A percentile compares a stretch with the other conserved stretches of the same genome.
These are phyloP conservation scores for Plantago lanceolata DNA, from an alignment of 305 asterid species.

Conservation along the genomic window DNA sequence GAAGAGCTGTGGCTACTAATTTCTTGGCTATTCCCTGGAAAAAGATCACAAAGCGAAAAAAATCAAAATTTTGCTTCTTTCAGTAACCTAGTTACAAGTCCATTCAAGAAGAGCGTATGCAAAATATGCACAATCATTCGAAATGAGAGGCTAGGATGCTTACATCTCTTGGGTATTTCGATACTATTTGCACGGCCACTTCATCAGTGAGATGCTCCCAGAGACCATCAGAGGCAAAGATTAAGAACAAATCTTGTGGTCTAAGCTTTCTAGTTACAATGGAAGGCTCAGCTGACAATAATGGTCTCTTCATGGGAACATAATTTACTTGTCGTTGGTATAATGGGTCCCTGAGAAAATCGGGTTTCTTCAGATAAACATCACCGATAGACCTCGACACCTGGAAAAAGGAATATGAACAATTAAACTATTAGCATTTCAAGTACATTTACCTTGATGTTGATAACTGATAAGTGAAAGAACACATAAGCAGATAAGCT, in stretches of 20 bases:
- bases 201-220: constrained; percentile 93
- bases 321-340: constrained; percentile 51
- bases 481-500: too few species aligned
- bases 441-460: neutral
- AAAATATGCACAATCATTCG: too few species aligned
- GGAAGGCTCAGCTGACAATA: constrained; percentile 86
- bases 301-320: constrained; percentile 75
- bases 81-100: too few species aligned
- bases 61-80: neutral
- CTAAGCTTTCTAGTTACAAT: constrained; percentile 65
- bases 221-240: constrained; percentile 96
- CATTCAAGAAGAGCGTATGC: too few species aligned
- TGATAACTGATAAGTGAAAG: too few species aligned
- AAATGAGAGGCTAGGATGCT: constrained; percentile 25
- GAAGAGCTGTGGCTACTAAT: constrained; percentile 70
- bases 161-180: constrained; percentile 75
- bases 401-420: constrained; percentile 34
- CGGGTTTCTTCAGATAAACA: constrained; percentile 84
- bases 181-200: constrained; percentile 73
- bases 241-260: constrained; percentile 74
- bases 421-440: constrained; percentile 4
- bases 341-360: constrained; percentile 67
- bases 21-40: constrained; percentile 93
- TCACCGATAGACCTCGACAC: constrained; percentile 98
- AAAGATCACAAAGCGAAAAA: neutral